Conservation (phyloP, 495 filamentous ascomycete genomes). For the Xylaria scruposa region DNA sequence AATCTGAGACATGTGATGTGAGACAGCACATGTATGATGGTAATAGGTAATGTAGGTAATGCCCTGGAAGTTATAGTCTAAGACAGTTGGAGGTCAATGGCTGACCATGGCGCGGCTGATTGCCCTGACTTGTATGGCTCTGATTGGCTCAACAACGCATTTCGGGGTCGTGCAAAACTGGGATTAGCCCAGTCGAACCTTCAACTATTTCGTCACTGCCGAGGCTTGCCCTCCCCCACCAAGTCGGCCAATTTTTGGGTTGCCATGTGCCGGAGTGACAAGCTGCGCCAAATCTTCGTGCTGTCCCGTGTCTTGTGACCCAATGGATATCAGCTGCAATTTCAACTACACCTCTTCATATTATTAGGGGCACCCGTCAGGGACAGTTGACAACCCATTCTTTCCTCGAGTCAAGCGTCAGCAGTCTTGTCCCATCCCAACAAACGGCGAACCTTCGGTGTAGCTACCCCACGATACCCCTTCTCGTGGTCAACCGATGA, state of each 20-base stretch:
- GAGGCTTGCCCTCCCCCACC: constrained; percentile 18
- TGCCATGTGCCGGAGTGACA: constrained; percentile 7
- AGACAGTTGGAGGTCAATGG: constrained; percentile 8
- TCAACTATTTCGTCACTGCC: constrained; percentile 18
- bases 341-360: too few relatives aligned
- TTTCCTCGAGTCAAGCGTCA: not conserved
- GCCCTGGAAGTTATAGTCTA: not conserved
- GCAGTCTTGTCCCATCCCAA: constrained; percentile 9
- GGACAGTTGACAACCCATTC: not conserved
- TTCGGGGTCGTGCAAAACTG: not conserved
- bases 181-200: not conserved
- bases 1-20: constrained; percentile 5
- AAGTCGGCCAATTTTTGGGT: constrained; percentile 15
- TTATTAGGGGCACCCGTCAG: constrained; percentile 3
- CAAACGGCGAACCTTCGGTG: constrained; percentile 17
- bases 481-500: not conserved
- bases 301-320: constrained; percentile 17
- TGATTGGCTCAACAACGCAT: constrained; percentile 24
- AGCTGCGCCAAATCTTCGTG: not conserved
- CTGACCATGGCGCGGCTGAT: constrained; percentile 9
- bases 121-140: not conserved
- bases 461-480: constrained; percentile 10
- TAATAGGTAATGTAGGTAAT: not conserved
- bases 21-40: not conserved
- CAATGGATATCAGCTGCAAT: not conserved